Evolutionary conservation across 2,329 filamentous ascomycete species (phyloP).

Genomic region (Diaporthe batatas): DNA sequence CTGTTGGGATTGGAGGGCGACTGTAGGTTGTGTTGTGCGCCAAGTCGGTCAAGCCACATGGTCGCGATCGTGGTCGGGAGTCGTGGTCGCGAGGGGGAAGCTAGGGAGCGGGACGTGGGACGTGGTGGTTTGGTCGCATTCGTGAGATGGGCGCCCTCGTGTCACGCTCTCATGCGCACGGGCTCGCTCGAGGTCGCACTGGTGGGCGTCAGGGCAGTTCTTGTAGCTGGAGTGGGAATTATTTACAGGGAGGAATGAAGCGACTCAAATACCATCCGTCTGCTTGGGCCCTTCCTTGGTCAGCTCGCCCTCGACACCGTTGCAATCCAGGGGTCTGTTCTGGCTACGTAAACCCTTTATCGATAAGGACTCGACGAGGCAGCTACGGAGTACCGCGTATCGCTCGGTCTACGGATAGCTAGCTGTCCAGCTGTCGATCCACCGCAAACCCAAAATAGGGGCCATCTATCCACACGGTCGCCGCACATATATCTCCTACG

Average conservation of each 20-base stretch:
- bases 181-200: neutral
- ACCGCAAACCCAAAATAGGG: neutral
- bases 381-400: neutral
- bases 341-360: slow-evolving; percentile 40
- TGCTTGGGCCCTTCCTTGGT: neutral
- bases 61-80: neutral
- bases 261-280: neutral
- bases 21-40: slow-evolving; percentile 24
- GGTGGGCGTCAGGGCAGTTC: neutral
- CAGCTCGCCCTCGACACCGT: slow-evolving; percentile 11
- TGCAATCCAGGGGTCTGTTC: slow-evolving; percentile 37
- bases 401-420: neutral
- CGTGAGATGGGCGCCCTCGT: neutral
- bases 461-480: neutral
- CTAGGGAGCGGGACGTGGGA: slow-evolving; percentile 29
- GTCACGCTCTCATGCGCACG: neutral
- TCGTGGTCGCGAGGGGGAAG: slow-evolving; percentile 20
- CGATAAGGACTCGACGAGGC: slow-evolving; percentile 28
- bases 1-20: slow-evolving; percentile 37
- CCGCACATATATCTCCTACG: neutral
- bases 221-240: neutral
- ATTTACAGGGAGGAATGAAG: neutral
- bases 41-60: slow-evolving; percentile 43
- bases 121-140: slow-evolving; percentile 19
- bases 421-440: neutral